Evolutionary conservation across 805 yeast species (phyloP).

Genomic region (Hermanozyma aechmeae): DNA sequence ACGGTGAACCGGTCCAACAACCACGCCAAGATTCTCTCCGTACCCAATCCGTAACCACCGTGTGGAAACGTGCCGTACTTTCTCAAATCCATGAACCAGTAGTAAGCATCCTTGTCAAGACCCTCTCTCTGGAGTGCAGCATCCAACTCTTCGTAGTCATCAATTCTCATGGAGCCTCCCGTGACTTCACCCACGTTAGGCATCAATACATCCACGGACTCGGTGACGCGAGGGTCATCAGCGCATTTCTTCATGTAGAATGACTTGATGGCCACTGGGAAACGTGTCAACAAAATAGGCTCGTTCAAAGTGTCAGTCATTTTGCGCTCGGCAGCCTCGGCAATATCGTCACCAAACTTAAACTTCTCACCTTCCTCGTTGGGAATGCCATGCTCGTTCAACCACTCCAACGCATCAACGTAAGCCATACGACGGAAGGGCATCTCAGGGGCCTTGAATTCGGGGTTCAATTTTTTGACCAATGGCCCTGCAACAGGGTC

Average conservation of each 20-base stretch:
- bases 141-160: conserved; percentile 67
- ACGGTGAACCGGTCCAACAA: conserved; percentile 95
- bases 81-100: conserved; percentile 95
- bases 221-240: conserved; percentile 92
- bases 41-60: conserved; percentile 98
- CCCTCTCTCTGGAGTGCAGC: conserved; percentile 92
- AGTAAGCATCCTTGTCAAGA: conserved; percentile 73
- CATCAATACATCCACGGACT: conserved; percentile 96
- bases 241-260: conserved; percentile 93
- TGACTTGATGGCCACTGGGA: conserved; percentile 96
- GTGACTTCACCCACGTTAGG: conserved; percentile 98
- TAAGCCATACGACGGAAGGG: conserved; percentile 93
- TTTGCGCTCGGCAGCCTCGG: conserved; percentile 98
- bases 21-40: conserved; percentile 98
- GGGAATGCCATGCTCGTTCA: conserved; percentile 86
- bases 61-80: conserved; percentile 97
- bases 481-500: conserved; percentile 92
- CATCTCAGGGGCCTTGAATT: conserved; percentile 66
- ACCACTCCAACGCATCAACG: conserved; percentile 88
- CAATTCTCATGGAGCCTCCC: conserved; percentile 98
- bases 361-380: conserved; percentile 92
- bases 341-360: conserved; percentile 97
- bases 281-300: conserved; percentile 85
- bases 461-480: conserved; percentile 86
- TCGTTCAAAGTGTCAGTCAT: conserved; percentile 93